Evolutionary conservation across 75 land plant genomes (phyloP), one percentile per base, ranked within the genome.

Genomic region (Pseudotsuga menziesii): DNA sequence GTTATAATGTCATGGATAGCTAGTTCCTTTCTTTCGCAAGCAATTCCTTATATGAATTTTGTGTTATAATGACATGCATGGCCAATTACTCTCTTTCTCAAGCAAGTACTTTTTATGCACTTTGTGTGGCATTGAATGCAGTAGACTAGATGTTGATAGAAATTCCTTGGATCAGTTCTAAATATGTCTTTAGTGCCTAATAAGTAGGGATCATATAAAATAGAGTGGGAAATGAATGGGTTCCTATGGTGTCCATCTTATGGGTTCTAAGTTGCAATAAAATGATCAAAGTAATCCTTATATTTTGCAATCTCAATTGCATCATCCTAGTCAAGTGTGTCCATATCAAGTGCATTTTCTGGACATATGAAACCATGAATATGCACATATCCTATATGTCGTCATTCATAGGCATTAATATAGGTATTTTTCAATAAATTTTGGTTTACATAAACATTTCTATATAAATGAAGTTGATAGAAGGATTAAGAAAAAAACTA

Each of bases 201-300:
- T 0, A 59, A 0, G 7, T 14, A 59, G 20, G 23, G 13, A 23
- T 23, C 14, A 0, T 6, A 0, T 44, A 44, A 6, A 44, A 44
- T 44, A 44, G 0, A 44, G 48, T 44, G 48, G 5, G 48, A 7
- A 44, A 44, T 44, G 3, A 0, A 12, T 2, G 13, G 13, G 12
- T 0, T 0, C 13, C 2, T 25, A 1, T 8, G 7, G 23, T 25
- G 8, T 4, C 2, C n/a, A 7, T 7, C 0, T 11, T 23, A 0
- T 25, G 63, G 63, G 8, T 61, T 61, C 63, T 1, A 61, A 2
- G 26, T 13, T 7, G 11, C 0, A 13, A 61, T 11, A 12, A 9
- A 61, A 0, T 25, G 2, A 12, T 0, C 3, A 25, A 61, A 61
- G 14, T 7, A 59, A 5, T 19, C 0, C 5, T 12, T 59, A 1